Percentiles rank a stretch among this genome's conserved stretches.
Conservation (phyloP, 176 grass and related monocot species). For the Canna indica region DNA sequence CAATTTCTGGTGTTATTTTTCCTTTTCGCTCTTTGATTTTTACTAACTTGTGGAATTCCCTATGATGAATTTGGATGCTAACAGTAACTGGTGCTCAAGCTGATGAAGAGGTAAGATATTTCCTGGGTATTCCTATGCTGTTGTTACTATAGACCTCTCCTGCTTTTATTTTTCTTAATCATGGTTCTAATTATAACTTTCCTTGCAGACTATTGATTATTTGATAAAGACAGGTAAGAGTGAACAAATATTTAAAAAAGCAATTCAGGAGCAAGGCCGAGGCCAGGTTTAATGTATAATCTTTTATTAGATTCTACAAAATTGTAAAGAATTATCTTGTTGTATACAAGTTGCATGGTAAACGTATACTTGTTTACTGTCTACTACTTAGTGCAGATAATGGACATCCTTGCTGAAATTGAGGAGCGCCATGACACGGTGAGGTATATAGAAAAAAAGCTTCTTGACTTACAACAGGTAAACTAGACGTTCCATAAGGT, state of each 20-base stretch:
- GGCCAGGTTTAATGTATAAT: conserved; percentile 8
- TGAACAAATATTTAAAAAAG: conserved; percentile 5
- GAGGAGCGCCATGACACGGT: too few species aligned
- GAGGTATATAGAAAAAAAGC: too few species aligned
- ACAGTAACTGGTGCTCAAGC: conserved; percentile 62
- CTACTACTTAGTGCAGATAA: too few species aligned
- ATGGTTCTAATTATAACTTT: too few species aligned
- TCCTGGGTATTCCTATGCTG: neutral
- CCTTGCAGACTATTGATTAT: neutral
- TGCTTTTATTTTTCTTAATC: neutral
- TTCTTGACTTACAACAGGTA: too few species aligned
- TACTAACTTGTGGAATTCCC: conserved; percentile 11
- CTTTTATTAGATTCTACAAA: too few species aligned
- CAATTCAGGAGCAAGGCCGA: conserved; percentile 7
- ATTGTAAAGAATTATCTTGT: too few species aligned
- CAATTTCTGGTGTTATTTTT: neutral
- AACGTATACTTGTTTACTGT: too few species aligned
- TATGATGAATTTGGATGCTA: conserved; percentile 8
- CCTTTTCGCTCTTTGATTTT: neutral
- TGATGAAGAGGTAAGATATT: conserved; percentile 65
- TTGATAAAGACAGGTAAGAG: neutral
- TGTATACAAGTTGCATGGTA: too few species aligned
- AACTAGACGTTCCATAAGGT: too few species aligned
- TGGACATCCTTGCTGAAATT: too few species aligned
- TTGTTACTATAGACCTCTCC: neutral